Evolutionary conservation across 2,329 filamentous ascomycete genomes (phyloP).

Genomic region (Ceratocystis variospora): DNA sequence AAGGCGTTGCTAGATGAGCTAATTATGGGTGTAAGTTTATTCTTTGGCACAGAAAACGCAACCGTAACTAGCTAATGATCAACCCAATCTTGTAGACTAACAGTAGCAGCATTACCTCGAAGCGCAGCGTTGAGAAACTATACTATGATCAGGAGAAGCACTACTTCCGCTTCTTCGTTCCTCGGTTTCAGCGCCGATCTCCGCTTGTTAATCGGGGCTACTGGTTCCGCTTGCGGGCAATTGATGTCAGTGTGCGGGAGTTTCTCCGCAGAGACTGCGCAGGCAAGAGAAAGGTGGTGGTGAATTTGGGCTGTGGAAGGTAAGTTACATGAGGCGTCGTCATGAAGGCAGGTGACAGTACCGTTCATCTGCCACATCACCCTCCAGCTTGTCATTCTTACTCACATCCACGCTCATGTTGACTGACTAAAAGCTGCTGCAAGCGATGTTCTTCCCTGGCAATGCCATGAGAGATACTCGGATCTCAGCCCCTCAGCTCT

Average conservation of each 20-base stretch:
- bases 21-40: conserved; percentile 40
- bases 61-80: conserved; percentile 4
- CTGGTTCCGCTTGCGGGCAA: conserved; percentile 69
- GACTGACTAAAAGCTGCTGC: neutral
- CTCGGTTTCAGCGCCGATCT: conserved; percentile 67
- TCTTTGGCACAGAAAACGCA: too few relatives aligned
- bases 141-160: conserved; percentile 67
- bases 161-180: conserved; percentile 79
- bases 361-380: neutral
- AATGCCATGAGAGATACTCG: conserved; percentile 56
- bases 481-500: conserved; percentile 42
- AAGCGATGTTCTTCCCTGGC: conserved; percentile 79
- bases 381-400: neutral
- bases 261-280: conserved; percentile 44
- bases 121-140: conserved; percentile 78
- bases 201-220: conserved; percentile 85
- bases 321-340: conserved; percentile 32
- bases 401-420: conserved; percentile 5
- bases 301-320: conserved; percentile 87
- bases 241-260: conserved; percentile 58
- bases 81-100: conserved; percentile 49
- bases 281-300: conserved; percentile 52
- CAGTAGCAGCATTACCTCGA: conserved; percentile 82
- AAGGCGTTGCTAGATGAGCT: conserved; percentile 32
- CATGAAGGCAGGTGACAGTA: neutral